Percentiles rank a stretch among this genome's conserved stretches.
Evolutionary conservation across 768 basidiomycete genomes (phyloP).

Genomic region (Fibroporia radiculosa): DNA sequence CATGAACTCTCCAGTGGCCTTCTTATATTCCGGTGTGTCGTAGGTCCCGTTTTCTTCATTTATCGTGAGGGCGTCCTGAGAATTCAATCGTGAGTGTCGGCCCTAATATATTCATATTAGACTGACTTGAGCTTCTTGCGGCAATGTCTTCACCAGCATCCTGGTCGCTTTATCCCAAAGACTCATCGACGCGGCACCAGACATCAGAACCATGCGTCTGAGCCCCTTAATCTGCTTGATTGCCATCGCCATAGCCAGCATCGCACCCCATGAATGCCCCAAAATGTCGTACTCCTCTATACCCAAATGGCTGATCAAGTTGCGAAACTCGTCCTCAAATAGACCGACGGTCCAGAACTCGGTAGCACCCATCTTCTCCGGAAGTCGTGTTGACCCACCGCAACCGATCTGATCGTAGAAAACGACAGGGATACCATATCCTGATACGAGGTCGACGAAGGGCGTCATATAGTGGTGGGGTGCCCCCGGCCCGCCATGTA

Average conservation of each 20-base stretch:
- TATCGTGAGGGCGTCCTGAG: too few relatives aligned
- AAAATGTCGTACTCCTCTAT: conserved; percentile 35
- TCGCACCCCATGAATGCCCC: conserved; percentile 52
- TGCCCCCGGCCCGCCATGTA: conserved; percentile 23
- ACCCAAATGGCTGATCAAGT: conserved; percentile 33
- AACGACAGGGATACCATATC: conserved; percentile 34
- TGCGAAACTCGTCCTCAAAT: conserved; percentile 45
- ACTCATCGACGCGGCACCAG: conserved; percentile 36
- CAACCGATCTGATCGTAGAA: conserved; percentile 46
- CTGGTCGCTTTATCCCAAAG: conserved; percentile 34
- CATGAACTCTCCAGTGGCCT: too few relatives aligned
- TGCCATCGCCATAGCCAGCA: background rate
- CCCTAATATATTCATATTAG: too few relatives aligned
- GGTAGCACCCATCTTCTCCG: conserved; percentile 22
- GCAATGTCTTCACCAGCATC: conserved; percentile 31
- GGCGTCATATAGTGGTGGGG: conserved; percentile 20
- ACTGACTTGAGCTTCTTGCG: conserved; percentile 29
- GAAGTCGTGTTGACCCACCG: conserved; percentile 36
- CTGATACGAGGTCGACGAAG: conserved; percentile 10
- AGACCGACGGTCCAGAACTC: conserved; percentile 40
- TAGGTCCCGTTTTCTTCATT: too few relatives aligned
- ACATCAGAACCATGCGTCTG: conserved; percentile 36
- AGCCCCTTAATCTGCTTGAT: conserved; percentile 37
- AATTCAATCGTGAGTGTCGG: too few relatives aligned
- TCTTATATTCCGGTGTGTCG: too few relatives aligned